Conservation (phyloP, 2,329 filamentous ascomycete species). For the Lomentospora prolificans region DNA sequence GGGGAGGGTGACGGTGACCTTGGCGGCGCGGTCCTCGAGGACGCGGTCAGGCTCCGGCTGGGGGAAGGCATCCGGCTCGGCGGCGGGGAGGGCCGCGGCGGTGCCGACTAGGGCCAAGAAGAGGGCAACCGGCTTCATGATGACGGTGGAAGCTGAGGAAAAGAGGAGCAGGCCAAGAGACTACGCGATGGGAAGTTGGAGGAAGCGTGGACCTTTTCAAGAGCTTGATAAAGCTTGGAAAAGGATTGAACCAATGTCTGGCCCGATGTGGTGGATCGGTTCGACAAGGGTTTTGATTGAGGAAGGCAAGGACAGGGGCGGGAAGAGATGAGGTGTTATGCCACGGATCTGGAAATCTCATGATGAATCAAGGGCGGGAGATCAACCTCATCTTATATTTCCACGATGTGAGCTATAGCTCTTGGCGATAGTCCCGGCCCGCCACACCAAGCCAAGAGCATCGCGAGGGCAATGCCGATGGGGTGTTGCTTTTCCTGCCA, state of each 20-base stretch:
- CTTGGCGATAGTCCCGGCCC: no score
- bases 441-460: background rate
- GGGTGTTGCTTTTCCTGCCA: background rate
- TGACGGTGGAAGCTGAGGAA: background rate
- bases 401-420: background rate
- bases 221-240: background rate
- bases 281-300: background rate
- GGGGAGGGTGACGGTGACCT: slow-evolving; percentile 13
- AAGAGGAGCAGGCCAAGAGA: background rate
- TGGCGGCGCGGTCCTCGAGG: slow-evolving; percentile 4
- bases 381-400: background rate
- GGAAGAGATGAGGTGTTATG: background rate
- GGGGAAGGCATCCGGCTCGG: background rate
- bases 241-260: background rate
- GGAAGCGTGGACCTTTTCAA: background rate
- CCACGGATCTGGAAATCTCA: background rate
- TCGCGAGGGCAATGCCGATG: background rate
- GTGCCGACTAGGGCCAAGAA: slow-evolving; percentile 1
- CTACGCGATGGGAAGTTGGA: background rate
- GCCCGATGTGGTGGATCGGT: background rate
- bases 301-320: background rate
- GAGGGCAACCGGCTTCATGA: background rate
- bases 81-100: slow-evolving; percentile 1
- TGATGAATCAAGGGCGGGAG: background rate
- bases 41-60: background rate